These are phyloP conservation scores for Podosphaera aphanis DNA, from an alignment of 2,329 filamentous ascomycete genomes.

Conservation along the genomic window DNA sequence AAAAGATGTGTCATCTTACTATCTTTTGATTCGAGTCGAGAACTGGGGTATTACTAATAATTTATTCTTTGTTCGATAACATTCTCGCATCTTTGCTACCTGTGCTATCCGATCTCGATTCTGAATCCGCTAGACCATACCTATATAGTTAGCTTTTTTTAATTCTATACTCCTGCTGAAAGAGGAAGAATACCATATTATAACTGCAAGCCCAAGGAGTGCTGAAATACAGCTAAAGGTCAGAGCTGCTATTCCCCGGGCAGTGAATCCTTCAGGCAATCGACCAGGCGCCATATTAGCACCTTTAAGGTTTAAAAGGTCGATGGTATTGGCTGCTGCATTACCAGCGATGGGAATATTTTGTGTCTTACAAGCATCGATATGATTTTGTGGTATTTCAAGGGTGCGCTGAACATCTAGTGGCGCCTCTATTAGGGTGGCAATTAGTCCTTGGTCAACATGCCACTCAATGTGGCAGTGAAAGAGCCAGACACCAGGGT, in stretches of 20 bases:
- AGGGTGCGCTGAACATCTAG: slow-evolving; percentile 17
- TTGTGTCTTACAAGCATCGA: slow-evolving; percentile 30
- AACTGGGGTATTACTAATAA: neutral
- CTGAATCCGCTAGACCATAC: slow-evolving; percentile 15
- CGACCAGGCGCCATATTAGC: slow-evolving; percentile 10
- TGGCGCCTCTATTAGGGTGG: slow-evolving; percentile 26
- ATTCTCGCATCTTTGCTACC: slow-evolving; percentile 1
- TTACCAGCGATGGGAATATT: slow-evolving; percentile 37
- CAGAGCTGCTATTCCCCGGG: slow-evolving; percentile 14
- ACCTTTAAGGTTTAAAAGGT: slow-evolving; percentile 41
- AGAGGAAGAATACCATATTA: slow-evolving; percentile 10
- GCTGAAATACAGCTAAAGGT: slow-evolving; percentile 13
- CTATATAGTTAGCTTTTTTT: slow-evolving; percentile 4
- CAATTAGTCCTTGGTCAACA: slow-evolving; percentile 39
- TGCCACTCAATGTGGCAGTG: slow-evolving; percentile 73
- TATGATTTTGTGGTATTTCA: slow-evolving; percentile 34
- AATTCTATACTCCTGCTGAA: too few species aligned
- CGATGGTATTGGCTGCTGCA: slow-evolving; percentile 44
- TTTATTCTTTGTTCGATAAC: neutral
- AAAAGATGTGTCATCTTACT: too few species aligned
- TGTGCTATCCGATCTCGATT: slow-evolving; percentile 11
- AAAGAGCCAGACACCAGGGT: slow-evolving; percentile 49
- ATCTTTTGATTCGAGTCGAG: neutral
- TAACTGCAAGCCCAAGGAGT: slow-evolving; percentile 12
- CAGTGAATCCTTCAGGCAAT: slow-evolving; percentile 11